Evolutionary conservation across 129 eudicot genomes (phyloP), one percentile per base, ranked within the genome.

Genomic region (Flaveria linearis): DNA sequence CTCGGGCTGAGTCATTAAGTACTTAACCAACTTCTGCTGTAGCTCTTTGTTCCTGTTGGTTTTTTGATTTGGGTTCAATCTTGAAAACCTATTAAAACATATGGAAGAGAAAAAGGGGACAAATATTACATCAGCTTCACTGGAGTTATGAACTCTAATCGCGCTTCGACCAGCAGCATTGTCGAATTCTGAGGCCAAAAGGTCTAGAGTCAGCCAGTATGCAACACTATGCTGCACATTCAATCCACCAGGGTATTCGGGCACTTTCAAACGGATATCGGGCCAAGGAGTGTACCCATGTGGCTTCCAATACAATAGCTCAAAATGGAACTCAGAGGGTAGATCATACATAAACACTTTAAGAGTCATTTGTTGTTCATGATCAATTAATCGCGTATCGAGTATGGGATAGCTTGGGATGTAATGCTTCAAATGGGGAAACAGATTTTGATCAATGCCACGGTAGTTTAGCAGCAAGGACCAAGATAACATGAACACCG

Each of bases 211-310:
- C 43, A 94, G 92, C 97, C 97, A 94, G 76, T 88, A 94, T n/a
- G 89, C 98, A 62, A 94, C 92, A 14, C 97, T 94, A 52, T 94
- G 98, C 84, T 94, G 98, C 83, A 87, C 76, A 70, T 94, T 88
- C 65, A 94, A 79, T 20, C 97, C 98, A 30, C 97, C 98, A 4
- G 98, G 96, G 60, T 94, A 94, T 5, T 71, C 71, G 2, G 98
- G 98, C 61, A 87, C 79, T 47, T 81, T 47, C 4, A 51, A 69
- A 13, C 78, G 80, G 52, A 91, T 61, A 77, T 85, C 96, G 0
- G 98, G 97, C 98, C 98, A 94, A 8, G 80, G 78, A 82, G 73
- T 68, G 7, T 76, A 69, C 25, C 88, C 87, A 42, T 82, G 76
- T 2, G 88, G 74, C 39, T 88, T 87, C 98, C 98, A 94, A 15